Conservation (phyloP, 202 grass and related monocot genomes). For the Setaria viridis region DNA sequence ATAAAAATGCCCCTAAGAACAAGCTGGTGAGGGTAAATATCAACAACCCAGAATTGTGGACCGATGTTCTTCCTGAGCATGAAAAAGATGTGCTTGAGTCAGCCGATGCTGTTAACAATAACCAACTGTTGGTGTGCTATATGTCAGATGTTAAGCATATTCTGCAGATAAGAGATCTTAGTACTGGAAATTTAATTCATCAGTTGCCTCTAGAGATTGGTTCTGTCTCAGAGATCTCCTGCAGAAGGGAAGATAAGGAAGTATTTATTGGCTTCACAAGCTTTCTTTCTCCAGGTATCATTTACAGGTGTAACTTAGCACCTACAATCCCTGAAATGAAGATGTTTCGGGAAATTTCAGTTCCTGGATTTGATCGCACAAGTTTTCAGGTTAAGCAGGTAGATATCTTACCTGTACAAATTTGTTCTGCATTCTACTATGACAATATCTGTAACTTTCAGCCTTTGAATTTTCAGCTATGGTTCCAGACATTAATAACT, state of each 20-base stretch:
- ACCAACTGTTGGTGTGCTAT: constrained; percentile 82
- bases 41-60: constrained; percentile 66
- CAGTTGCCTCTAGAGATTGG: constrained; percentile 87
- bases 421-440: background rate
- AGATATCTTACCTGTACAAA: constrained; percentile 35
- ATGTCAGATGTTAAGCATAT: constrained; percentile 93
- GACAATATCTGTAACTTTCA: background rate
- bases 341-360: constrained; percentile 78
- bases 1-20: constrained; percentile 83
- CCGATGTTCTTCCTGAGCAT: constrained; percentile 77
- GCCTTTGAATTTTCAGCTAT: background rate
- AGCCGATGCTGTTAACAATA: constrained; percentile 64
- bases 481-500: background rate
- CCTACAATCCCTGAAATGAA: constrained; percentile 75
- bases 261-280: constrained; percentile 90
- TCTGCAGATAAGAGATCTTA: constrained; percentile 84
- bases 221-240: constrained; percentile 75
- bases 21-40: constrained; percentile 84
- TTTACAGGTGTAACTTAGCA: constrained; percentile 74
- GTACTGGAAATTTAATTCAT: constrained; percentile 74
- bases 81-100: constrained; percentile 84
- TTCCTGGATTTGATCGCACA: constrained; percentile 80
- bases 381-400: constrained; percentile 90
- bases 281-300: constrained; percentile 89
- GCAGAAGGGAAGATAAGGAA: constrained; percentile 76